These are phyloP conservation scores for Prosopis cineraria DNA, from an alignment of 306 rosid genomes.

Conservation along the genomic window DNA sequence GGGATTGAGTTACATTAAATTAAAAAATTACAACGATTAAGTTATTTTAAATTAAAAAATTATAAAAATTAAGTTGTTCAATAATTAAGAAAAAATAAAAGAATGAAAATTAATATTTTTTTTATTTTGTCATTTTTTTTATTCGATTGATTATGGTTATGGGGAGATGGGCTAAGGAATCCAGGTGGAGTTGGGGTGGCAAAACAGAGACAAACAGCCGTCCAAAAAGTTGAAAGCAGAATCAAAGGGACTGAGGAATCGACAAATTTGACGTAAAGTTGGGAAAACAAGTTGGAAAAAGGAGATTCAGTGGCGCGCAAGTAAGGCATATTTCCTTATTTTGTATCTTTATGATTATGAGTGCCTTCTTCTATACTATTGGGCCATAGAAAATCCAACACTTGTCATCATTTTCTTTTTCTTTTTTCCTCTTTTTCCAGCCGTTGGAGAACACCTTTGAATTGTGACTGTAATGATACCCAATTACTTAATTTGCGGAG, in stretches of 20 bases:
- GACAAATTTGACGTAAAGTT: constrained; percentile 31
- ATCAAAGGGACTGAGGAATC: constrained; percentile 21
- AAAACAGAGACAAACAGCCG: constrained; percentile 54
- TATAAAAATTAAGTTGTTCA: too few relatives aligned
- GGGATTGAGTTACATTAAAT: too few relatives aligned
- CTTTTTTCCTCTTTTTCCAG: neutral
- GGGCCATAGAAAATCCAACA: constrained; percentile 17
- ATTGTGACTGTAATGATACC: neutral
- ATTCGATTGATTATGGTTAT: neutral
- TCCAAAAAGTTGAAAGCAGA: constrained; percentile 64
- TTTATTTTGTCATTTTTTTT: neutral
- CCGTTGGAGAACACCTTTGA: neutral
- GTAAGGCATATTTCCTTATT: constrained; percentile 66
- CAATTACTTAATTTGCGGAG: neutral
- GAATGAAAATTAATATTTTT: too few relatives aligned
- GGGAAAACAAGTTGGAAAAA: constrained; percentile 18
- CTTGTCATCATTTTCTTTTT: constrained; percentile 23
- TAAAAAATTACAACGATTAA: too few relatives aligned
- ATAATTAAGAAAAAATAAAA: too few relatives aligned
- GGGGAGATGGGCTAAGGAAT: constrained; percentile 59
- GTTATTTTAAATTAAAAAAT: too few relatives aligned
- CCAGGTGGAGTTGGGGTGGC: constrained; percentile 56
- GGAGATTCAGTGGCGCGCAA: constrained; percentile 47
- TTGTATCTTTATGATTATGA: constrained; percentile 21
- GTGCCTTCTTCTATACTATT: neutral